Evolutionary conservation across 192 early-diverging fungal species (phyloP).

Genomic region (Entomortierella beljakovae): DNA sequence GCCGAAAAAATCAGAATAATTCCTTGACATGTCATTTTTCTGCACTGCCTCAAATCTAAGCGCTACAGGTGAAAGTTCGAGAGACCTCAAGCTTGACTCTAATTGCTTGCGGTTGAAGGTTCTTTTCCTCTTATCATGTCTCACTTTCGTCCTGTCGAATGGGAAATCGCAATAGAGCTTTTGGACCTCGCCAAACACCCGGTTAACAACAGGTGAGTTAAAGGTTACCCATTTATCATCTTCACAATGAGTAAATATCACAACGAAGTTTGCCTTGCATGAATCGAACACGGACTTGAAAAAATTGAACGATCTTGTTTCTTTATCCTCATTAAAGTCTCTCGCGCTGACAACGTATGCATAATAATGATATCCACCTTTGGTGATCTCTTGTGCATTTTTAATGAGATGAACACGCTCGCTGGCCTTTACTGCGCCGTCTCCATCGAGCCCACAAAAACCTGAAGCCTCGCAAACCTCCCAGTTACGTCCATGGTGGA

Average conservation of each 20-base stretch:
- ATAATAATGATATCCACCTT: slow-evolving; percentile 16
- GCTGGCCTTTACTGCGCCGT: neutral
- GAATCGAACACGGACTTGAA: slow-evolving; percentile 32
- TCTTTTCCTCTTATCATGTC: no score
- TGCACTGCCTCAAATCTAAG: no score
- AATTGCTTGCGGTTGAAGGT: no score
- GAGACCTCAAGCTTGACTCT: no score
- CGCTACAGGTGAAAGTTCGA: no score
- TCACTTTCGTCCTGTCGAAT: no score
- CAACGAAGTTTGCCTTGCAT: slow-evolving; percentile 13
- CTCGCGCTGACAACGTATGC: slow-evolving; percentile 22
- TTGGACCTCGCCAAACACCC: slow-evolving; percentile 22
- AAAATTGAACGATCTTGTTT: no score
- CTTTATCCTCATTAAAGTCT: slow-evolving; percentile 6
- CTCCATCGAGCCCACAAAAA: neutral
- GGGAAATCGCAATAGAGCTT: slow-evolving; percentile 23
- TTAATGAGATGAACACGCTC: neutral
- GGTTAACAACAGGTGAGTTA: slow-evolving; percentile 4
- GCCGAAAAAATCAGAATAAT: no score
- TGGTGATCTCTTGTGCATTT: no score
- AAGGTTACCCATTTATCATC: slow-evolving; percentile 9
- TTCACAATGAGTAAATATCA: slow-evolving; percentile 25
- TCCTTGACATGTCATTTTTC: no score
- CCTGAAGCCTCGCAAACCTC: slow-evolving; percentile 29
- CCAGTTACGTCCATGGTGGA: slow-evolving; percentile 6